Evolutionary conservation across 257 asterid species (phyloP).

Genomic region (Ballota nigra): DNA sequence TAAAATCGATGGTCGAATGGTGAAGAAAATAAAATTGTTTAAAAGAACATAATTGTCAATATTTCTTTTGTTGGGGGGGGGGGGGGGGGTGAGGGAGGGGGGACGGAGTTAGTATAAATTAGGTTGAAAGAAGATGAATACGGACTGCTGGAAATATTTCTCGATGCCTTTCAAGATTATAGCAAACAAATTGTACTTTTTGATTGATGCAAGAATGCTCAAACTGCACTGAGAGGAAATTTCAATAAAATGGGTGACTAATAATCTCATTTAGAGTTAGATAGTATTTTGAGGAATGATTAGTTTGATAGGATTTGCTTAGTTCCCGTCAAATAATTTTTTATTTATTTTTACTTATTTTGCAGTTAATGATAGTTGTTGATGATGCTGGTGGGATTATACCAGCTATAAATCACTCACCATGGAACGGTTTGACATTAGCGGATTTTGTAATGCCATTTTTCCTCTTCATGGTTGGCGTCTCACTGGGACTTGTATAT

Average conservation of each 20-base stretch:
- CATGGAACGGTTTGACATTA: slow-evolving; percentile 71
- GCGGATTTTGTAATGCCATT: slow-evolving; percentile 82
- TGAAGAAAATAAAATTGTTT: too few species aligned
- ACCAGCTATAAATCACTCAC: slow-evolving; percentile 71
- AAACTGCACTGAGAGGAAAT: background rate
- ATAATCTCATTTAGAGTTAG: background rate
- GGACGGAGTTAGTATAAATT: too few species aligned
- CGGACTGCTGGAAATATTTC: background rate
- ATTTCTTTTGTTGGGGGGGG: too few species aligned
- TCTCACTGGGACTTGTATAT: slow-evolving; percentile 64
- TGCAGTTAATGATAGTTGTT: slow-evolving; percentile 70
- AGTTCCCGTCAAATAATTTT: background rate
- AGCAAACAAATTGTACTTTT: background rate
- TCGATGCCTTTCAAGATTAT: background rate
- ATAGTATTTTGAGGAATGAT: background rate
- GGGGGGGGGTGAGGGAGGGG: too few species aligned
- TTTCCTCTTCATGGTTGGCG: slow-evolving; percentile 76
- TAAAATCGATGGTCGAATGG: too few species aligned
- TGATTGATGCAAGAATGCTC: background rate
- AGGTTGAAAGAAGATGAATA: background rate
- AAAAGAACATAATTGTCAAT: too few species aligned
- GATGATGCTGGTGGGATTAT: slow-evolving; percentile 64
- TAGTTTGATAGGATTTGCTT: background rate
- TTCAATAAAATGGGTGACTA: background rate
- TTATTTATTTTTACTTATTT: background rate